Evolutionary conservation across 164 flowering plant species (phyloP).

Genomic region (Litsea cubeba): DNA sequence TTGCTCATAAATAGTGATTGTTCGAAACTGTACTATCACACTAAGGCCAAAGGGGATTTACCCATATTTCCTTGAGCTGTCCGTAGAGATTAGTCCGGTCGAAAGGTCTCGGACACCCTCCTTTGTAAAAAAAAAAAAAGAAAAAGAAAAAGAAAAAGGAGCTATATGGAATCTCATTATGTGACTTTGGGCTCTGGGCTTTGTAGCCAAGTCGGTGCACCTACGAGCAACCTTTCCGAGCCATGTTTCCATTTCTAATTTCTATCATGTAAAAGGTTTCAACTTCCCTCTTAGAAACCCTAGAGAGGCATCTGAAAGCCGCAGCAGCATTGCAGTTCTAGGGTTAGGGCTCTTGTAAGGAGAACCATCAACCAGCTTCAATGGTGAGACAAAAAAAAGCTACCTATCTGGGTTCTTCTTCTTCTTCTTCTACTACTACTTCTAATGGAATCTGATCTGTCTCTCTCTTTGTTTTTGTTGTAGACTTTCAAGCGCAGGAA

Average conservation of each 20-base stretch:
- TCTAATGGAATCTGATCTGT: not conserved
- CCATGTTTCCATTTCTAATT: not conserved
- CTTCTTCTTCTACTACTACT: too few species aligned
- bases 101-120: fast-evolving
- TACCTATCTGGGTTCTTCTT: not conserved
- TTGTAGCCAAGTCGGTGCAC: not conserved
- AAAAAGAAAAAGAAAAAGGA: too few species aligned
- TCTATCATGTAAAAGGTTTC: too few species aligned
- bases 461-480: not conserved
- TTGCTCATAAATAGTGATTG: too few species aligned
- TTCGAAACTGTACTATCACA: too few species aligned
- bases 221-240: not conserved
- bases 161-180: too few species aligned
- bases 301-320: not conserved
- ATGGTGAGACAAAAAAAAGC: not conserved
- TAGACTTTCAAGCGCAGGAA: constrained; percentile 63
- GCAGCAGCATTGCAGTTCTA: not conserved
- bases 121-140: too few species aligned
- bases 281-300: not conserved
- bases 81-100: too few species aligned
- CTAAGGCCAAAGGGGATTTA: fast-evolving
- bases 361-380: not conserved
- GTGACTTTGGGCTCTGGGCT: not conserved
- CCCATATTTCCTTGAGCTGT: fast-evolving
- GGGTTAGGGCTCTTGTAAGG: not conserved